Evolutionary conservation across 108 stramenopile species (phyloP).

Genomic region (Phaeodactylum tricornutum): DNA sequence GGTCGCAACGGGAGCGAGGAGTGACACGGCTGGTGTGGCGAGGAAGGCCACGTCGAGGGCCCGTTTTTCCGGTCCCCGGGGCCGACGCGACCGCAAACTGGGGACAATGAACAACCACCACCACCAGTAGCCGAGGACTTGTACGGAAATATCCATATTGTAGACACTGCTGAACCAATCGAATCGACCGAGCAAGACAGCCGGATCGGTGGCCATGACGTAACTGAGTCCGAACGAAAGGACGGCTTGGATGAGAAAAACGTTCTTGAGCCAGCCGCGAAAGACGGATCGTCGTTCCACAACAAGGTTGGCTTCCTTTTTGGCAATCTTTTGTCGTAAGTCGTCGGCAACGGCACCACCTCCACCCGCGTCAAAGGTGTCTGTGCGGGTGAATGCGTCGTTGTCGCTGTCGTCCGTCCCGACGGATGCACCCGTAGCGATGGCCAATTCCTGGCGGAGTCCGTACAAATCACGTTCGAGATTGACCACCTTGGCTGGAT

Average conservation of each 20-base stretch:
- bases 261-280: slow-evolving; percentile 91
- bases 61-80: slow-evolving; percentile 83
- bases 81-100: slow-evolving; percentile 78
- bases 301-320: slow-evolving; percentile 75
- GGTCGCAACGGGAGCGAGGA: slow-evolving; percentile 83
- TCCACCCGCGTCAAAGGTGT: slow-evolving; percentile 50
- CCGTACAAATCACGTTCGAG: slow-evolving; percentile 81
- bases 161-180: slow-evolving; percentile 53
- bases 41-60: slow-evolving; percentile 93
- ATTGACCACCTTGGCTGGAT: slow-evolving; percentile 90
- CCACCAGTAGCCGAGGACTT: slow-evolving; percentile 94
- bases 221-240: slow-evolving; percentile 70
- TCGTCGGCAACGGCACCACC: slow-evolving; percentile 56
- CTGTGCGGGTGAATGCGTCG: slow-evolving; percentile 24
- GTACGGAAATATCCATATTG: slow-evolving; percentile 71
- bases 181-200: slow-evolving; percentile 51
- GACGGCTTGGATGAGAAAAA: slow-evolving; percentile 88
- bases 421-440: too few species aligned
- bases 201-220: slow-evolving; percentile 81
- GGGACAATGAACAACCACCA: slow-evolving; percentile 98
- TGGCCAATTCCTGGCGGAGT: slow-evolving; percentile 54
- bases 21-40: slow-evolving; percentile 75
- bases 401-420: slow-evolving; percentile 18
- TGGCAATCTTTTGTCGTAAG: slow-evolving; percentile 61
- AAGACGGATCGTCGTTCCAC: slow-evolving; percentile 89